A percentile compares a stretch with the other conserved stretches of the same genome.
These are phyloP conservation scores for Geosiphon pyriformis DNA, from an alignment of 192 early-diverging fungal species.

Conservation along the genomic window DNA sequence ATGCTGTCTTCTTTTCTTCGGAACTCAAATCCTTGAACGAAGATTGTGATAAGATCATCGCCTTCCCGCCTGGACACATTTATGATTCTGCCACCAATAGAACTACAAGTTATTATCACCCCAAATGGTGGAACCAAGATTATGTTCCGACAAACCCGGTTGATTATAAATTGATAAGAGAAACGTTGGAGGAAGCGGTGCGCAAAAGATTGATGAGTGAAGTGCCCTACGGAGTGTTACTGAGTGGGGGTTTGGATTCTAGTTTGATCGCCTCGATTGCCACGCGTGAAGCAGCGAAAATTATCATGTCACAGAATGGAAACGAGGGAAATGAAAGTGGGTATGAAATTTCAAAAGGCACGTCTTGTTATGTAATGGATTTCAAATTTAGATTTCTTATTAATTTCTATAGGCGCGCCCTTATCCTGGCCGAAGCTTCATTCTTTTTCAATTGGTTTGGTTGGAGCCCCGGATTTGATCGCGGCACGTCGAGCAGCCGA, in stretches of 20 bases:
- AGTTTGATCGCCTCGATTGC: slow-evolving; percentile 94
- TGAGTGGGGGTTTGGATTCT: slow-evolving; percentile 93
- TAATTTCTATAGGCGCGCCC: slow-evolving; percentile 54
- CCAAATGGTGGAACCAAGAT: slow-evolving; percentile 80
- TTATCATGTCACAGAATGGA: slow-evolving; percentile 45
- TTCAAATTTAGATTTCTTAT: slow-evolving; percentile 12
- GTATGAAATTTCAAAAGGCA: too few relatives aligned
- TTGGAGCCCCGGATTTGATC: slow-evolving; percentile 85
- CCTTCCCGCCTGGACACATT: slow-evolving; percentile 95
- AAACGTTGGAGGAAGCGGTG: slow-evolving; percentile 78
- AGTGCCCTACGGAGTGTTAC: slow-evolving; percentile 94
- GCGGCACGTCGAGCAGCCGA: slow-evolving; percentile 90
- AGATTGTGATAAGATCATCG: slow-evolving; percentile 93
- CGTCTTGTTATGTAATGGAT: too few relatives aligned
- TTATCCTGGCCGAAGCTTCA: slow-evolving; percentile 81
- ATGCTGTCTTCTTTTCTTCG: slow-evolving; percentile 86
- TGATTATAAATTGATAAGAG: slow-evolving; percentile 71
- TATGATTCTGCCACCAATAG: slow-evolving; percentile 74
- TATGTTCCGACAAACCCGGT: slow-evolving; percentile 47
- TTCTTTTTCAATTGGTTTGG: slow-evolving; percentile 95
- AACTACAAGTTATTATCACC: slow-evolving; percentile 84
- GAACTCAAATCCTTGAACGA: slow-evolving; percentile 96
- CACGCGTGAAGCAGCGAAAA: slow-evolving; percentile 70
- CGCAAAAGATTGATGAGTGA: slow-evolving; percentile 97
- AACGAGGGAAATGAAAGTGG: slow-evolving; percentile 57